Conservation (phyloP, 768 basidiomycete genomes). For the Boletus fagicola region DNA sequence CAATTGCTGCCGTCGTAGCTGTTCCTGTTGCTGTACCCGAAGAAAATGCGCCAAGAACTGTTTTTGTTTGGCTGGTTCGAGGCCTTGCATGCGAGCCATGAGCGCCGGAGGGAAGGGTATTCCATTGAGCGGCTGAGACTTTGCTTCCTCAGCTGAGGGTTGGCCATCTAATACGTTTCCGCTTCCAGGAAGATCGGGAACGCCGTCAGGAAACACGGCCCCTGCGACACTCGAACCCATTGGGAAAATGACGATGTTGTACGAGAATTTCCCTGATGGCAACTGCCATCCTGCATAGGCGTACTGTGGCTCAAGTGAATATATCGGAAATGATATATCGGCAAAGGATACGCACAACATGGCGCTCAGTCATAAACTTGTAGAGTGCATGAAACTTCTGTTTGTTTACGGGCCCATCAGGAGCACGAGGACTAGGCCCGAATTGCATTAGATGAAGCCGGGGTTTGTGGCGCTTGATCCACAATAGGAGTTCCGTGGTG, state of each 20-base stretch:
- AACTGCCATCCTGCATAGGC: conserved; percentile 51
- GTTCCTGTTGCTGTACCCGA: conserved; percentile 18
- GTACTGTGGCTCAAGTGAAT: conserved; percentile 36
- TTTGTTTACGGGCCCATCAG: conserved; percentile 43
- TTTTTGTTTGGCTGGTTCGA: conserved; percentile 26
- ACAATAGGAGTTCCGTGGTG: conserved; percentile 39
- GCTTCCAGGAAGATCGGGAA: conserved; percentile 41
- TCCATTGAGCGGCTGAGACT: not conserved
- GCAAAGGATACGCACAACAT: conserved; percentile 41
- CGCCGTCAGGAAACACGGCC: conserved; percentile 51
- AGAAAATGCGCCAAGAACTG: conserved; percentile 17
- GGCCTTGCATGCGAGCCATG: conserved; percentile 19
- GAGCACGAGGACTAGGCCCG: conserved; percentile 27
- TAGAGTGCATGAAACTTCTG: conserved; percentile 42
- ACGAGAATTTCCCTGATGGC: conserved; percentile 41
- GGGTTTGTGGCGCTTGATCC: conserved; percentile 43
- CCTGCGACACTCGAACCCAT: conserved; percentile 38
- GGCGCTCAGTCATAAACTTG: conserved; percentile 41
- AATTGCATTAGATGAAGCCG: conserved; percentile 43
- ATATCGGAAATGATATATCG: not conserved
- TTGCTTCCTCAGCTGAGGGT: conserved; percentile 7
- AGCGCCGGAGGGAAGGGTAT: conserved; percentile 12
- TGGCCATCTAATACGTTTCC: conserved; percentile 16
- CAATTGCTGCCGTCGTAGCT: conserved; percentile 28
- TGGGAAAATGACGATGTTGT: conserved; percentile 50